Percentiles rank a stretch among this genome's conserved stretches.
Evolutionary conservation across 164 flowering plant genomes (phyloP).

Genomic region (Piper longum): DNA sequence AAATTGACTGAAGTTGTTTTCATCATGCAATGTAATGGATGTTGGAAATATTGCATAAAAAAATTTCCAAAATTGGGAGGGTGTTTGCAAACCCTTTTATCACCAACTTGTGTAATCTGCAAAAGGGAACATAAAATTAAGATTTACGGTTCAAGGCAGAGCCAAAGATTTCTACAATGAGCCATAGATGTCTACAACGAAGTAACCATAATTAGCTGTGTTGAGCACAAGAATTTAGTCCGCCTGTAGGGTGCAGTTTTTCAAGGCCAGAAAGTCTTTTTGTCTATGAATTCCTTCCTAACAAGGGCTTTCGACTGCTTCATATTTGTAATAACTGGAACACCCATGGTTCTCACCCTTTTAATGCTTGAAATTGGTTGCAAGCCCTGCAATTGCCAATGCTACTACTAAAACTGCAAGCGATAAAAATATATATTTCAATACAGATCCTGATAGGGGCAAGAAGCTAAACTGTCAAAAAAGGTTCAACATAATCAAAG

Average conservation of each 20-base stretch:
- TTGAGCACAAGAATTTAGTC: conserved; percentile 49
- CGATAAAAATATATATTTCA: not conserved
- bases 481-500: conserved; percentile 37
- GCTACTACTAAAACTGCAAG: not conserved
- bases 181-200: conserved; percentile 35
- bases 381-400: not conserved
- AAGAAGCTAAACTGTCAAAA: conserved; percentile 47
- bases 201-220: conserved; percentile 39
- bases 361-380: not conserved
- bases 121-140: too few relatives aligned
- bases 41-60: too few relatives aligned
- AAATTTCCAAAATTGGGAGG: too few relatives aligned
- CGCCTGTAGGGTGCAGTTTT: conserved; percentile 48
- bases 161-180: too few relatives aligned
- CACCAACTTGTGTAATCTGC: too few relatives aligned
- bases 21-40: too few relatives aligned
- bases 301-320: conserved; percentile 43
- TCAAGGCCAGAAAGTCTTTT: conserved; percentile 30
- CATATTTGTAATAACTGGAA: conserved; percentile 34
- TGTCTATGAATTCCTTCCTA: conserved; percentile 46
- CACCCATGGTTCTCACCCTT: not conserved
- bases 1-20: too few relatives aligned
- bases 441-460: conserved; percentile 46
- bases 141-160: too few relatives aligned
- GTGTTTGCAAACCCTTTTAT: too few relatives aligned